These are phyloP conservation scores for Penicillium psychrofluorescens DNA, from an alignment of 495 filamentous ascomycete genomes.

Conservation along the genomic window DNA sequence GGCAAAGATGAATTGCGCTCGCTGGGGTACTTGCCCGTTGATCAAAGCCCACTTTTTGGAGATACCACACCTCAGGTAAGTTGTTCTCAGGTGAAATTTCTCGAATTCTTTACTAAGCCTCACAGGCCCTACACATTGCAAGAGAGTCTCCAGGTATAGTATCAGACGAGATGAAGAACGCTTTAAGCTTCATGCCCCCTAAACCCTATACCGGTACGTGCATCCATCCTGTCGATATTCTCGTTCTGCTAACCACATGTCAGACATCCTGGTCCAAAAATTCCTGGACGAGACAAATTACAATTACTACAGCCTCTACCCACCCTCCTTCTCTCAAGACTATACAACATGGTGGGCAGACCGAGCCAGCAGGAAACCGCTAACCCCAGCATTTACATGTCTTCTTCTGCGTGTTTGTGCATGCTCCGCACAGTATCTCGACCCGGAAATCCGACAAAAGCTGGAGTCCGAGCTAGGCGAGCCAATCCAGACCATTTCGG, in stretches of 20 bases:
- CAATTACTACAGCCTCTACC: slow-evolving; percentile 44
- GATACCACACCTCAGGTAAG: slow-evolving; percentile 5
- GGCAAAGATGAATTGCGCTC: slow-evolving; percentile 13
- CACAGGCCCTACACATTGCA: not conserved
- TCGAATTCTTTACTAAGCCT: not conserved
- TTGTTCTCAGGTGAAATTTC: not conserved
- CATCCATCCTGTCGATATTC: not conserved
- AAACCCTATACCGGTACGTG: slow-evolving; percentile 25
- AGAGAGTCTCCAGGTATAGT: not conserved
- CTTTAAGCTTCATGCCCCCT: slow-evolving; percentile 15
- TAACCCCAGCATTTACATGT: slow-evolving; percentile 41
- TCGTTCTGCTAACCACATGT: slow-evolving; percentile 1
- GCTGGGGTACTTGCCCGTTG: slow-evolving; percentile 20
- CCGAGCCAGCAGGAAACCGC: slow-evolving; percentile 14
- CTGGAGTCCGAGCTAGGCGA: slow-evolving; percentile 41
- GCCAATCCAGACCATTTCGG: slow-evolving; percentile 27
- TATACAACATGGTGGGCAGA: slow-evolving; percentile 44
- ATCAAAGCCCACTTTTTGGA: slow-evolving; percentile 4
- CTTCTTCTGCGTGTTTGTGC: slow-evolving; percentile 46
- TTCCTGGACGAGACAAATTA: slow-evolving; percentile 42
- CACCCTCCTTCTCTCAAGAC: slow-evolving; percentile 36
- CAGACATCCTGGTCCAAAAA: slow-evolving; percentile 43
- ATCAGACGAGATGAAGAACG: slow-evolving; percentile 18
- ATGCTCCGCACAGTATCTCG: slow-evolving; percentile 40
- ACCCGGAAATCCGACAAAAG: slow-evolving; percentile 25